phyloP scores from a whole-genome alignment of 352 stramenopile genomes.

The Pythium periplocum region DNA sequence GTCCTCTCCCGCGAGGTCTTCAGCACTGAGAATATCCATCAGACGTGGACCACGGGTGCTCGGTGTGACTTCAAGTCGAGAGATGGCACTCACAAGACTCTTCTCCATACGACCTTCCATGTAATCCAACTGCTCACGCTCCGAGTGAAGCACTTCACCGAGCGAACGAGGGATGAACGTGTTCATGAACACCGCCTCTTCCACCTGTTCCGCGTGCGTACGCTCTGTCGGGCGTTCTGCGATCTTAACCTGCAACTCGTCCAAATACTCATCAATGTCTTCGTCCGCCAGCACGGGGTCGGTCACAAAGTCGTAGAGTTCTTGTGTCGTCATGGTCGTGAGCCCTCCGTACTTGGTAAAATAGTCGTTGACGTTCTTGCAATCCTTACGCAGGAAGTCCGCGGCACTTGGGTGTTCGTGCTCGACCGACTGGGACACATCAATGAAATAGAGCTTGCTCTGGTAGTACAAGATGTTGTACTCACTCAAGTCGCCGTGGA shows the following conservation, averaged over 20 bases:
- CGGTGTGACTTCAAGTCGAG: conserved; percentile 53
- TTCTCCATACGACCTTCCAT: conserved; percentile 85
- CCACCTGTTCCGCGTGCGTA: conserved; percentile 80
- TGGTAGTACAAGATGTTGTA: conserved; percentile 99
- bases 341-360: conserved; percentile 89
- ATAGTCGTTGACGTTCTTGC: conserved; percentile 96
- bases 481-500: conserved; percentile 98
- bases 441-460: conserved; percentile 96
- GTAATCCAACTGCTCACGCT: conserved; percentile 82
- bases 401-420: conserved; percentile 96
- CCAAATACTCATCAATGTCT: conserved; percentile 81
- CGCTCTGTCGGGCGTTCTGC: conserved; percentile 53
- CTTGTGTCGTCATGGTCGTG: conserved; percentile 91
- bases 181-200: conserved; percentile 93
- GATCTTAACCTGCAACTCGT: conserved; percentile 87
- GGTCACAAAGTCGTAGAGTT: conserved; percentile 97
- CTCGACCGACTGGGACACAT: conserved; percentile 98
- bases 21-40: conserved; percentile 68
- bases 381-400: conserved; percentile 98
- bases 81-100: conserved; percentile 72
- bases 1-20: conserved; percentile 47
- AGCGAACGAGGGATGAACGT: conserved; percentile 94
- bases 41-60: conserved; percentile 37
- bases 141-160: conserved; percentile 89
- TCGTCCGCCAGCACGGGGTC: conserved; percentile 64